phyloP scores from a whole-genome alignment of 352 stramenopile genomes.

The Pythium myriotylum region DNA sequence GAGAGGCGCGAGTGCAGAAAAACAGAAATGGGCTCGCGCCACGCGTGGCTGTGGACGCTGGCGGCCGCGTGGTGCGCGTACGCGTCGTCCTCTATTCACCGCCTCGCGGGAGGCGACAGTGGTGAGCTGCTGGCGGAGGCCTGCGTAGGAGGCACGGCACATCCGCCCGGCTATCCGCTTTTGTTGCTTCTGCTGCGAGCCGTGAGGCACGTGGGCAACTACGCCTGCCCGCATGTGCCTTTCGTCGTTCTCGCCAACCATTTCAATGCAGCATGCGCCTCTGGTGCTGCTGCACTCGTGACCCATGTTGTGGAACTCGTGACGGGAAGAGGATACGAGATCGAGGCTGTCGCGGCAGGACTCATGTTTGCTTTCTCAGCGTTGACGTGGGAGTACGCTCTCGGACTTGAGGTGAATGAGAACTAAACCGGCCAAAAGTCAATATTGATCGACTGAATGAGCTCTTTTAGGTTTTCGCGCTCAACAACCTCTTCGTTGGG shows the following conservation, averaged over 20 bases:
- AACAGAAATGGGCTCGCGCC: background rate
- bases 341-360: constrained; percentile 40
- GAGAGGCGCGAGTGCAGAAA: constrained; percentile 75
- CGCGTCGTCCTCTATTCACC: constrained; percentile 8
- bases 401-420: constrained; percentile 57
- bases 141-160: constrained; percentile 87
- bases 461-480: constrained; percentile 93
- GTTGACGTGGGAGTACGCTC: constrained; percentile 91
- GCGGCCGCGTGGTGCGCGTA: constrained; percentile 30
- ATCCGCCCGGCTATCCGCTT: constrained; percentile 93
- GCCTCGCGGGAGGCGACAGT: constrained; percentile 69
- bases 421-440: too few species aligned
- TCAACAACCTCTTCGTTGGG: constrained; percentile 92
- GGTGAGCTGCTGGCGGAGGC: constrained; percentile 92
- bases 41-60: constrained; percentile 34
- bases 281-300: constrained; percentile 38
- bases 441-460: too few species aligned
- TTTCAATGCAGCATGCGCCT: constrained; percentile 39
- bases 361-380: constrained; percentile 78
- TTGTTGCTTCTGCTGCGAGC: constrained; percentile 72
- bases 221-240: constrained; percentile 12
- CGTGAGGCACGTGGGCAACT: constrained; percentile 9
- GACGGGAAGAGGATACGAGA: constrained; percentile 4
- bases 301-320: constrained; percentile 40
- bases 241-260: constrained; percentile 44